These are phyloP conservation scores for Pleurotus tuber-regium DNA, from an alignment of 768 basidiomycete genomes.

Conservation along the genomic window DNA sequence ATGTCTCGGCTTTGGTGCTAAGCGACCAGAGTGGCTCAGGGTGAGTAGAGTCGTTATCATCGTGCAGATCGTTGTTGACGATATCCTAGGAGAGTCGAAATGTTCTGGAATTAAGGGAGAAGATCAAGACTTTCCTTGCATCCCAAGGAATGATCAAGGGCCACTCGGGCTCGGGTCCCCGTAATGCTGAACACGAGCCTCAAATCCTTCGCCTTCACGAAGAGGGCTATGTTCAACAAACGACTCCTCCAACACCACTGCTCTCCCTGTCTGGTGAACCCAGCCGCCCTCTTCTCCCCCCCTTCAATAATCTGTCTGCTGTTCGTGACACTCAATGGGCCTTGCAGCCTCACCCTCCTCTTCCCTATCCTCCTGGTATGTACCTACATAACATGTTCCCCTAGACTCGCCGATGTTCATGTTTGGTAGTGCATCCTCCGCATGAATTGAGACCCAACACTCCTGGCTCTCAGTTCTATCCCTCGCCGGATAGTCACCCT, in stretches of 20 bases:
- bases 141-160: slow-evolving; percentile 90
- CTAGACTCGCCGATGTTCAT: neutral
- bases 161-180: slow-evolving; percentile 69
- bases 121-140: slow-evolving; percentile 76
- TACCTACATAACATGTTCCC: neutral
- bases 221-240: slow-evolving; percentile 35
- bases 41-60: slow-evolving; percentile 41
- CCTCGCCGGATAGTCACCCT: neutral
- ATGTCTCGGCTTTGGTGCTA: slow-evolving; percentile 82
- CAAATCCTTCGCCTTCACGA: slow-evolving; percentile 52
- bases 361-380: slow-evolving; percentile 12
- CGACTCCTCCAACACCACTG: slow-evolving; percentile 34
- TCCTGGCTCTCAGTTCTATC: slow-evolving; percentile 6
- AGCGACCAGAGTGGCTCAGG: slow-evolving; percentile 83
- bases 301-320: slow-evolving; percentile 17
- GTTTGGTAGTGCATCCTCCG: slow-evolving; percentile 1
- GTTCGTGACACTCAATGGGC: slow-evolving; percentile 17
- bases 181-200: slow-evolving; percentile 52
- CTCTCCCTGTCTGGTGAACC: slow-evolving; percentile 13
- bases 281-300: slow-evolving; percentile 14
- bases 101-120: slow-evolving; percentile 67
- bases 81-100: slow-evolving; percentile 60
- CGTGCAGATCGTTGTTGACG: neutral
- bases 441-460: slow-evolving; percentile 10
- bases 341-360: neutral